Base-by-base conservation (phyloP, 2,329 filamentous ascomycete genomes). In the Lachnellula willkommii region DNA sequence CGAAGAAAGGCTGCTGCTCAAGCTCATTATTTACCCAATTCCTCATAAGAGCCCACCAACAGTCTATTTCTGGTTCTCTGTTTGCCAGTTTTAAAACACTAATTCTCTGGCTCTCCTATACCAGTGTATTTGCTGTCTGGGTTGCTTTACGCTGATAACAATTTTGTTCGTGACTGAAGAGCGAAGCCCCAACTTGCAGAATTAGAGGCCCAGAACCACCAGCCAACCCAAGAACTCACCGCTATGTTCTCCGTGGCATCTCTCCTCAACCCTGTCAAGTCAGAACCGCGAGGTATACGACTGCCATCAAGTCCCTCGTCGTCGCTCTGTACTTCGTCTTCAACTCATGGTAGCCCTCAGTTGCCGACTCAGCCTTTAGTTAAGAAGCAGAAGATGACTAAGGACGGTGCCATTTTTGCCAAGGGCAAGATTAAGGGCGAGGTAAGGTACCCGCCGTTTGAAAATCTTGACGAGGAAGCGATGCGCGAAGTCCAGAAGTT, bases 391-490 rank as follows among this genome's bases (percentile, higher is more conserved):
- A 89, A 85, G 72, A 75, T 85, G 66, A 74, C 79, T 56, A 90
- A 88, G 69, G 83, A 88, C 64, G 79, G 78, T 28, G 79, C 82
- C 0, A 72, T 86, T 7, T 84, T 87, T 68, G 76, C 77, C 28
- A 83, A 81, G 64, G 82, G 81, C 47, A 78, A 79, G 56, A 75
- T 82, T 35, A 83, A 84, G 60, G 89, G 88, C 3, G 74, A 79
- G 28, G 77, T 95, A 63, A 86, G 87, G 68, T 96, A 87, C 67
- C 80, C 80, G 17, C 89, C 92, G 0, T 86, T 83, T 67, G 89
- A 96, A 67, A 75, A 79, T 47, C 71, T 87, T 35, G 80, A 87
- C 60, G 76, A 80, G 24, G 69, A 75, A 22, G 76, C 87, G 15
- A 72, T 78, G 9, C 72, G 74, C 14, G 77, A 85, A 60, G 81